Evolutionary conservation across 73 alveolate species (phyloP).

Genomic region (Symbiodinium natans): DNA sequence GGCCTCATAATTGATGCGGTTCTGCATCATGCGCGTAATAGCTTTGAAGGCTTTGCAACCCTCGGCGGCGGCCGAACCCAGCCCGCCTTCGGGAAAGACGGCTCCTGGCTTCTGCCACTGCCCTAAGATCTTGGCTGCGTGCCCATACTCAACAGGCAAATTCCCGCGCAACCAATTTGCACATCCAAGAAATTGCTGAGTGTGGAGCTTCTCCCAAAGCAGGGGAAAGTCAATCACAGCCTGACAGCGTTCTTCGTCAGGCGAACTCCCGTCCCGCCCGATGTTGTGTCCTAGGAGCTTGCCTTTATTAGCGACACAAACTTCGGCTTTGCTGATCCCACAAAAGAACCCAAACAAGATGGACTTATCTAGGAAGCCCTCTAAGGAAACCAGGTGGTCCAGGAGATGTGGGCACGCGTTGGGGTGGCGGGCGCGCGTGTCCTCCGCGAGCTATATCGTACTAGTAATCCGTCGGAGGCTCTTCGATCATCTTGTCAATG

Average conservation of each 20-base stretch:
- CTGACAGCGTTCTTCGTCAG: background rate
- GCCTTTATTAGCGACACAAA: background rate
- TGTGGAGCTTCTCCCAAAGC: conserved; percentile 8
- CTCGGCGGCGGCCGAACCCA: background rate
- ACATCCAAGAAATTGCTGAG: background rate
- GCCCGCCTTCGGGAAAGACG: background rate
- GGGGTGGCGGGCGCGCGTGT: too few species aligned
- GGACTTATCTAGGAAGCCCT: background rate
- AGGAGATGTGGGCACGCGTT: background rate
- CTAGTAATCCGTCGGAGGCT: too few species aligned
- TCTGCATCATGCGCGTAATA: background rate
- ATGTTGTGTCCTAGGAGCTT: conserved; percentile 29
- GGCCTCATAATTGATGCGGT: background rate
- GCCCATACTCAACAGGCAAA: background rate
- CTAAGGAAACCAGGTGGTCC: background rate
- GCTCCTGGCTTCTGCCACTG: background rate
- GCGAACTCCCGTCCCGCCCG: background rate
- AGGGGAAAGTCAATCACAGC: background rate
- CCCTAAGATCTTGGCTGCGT: conserved; percentile 3
- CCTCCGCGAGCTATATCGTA: too few species aligned
- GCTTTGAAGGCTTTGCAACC: background rate
- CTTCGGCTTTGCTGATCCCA: background rate
- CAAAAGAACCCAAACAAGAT: background rate
- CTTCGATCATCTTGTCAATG: too few species aligned
- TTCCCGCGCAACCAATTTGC: conserved; percentile 8